These are phyloP conservation scores for Arthonia radiata DNA, from an alignment of 495 filamentous ascomycete genomes.

Conservation along the genomic window DNA sequence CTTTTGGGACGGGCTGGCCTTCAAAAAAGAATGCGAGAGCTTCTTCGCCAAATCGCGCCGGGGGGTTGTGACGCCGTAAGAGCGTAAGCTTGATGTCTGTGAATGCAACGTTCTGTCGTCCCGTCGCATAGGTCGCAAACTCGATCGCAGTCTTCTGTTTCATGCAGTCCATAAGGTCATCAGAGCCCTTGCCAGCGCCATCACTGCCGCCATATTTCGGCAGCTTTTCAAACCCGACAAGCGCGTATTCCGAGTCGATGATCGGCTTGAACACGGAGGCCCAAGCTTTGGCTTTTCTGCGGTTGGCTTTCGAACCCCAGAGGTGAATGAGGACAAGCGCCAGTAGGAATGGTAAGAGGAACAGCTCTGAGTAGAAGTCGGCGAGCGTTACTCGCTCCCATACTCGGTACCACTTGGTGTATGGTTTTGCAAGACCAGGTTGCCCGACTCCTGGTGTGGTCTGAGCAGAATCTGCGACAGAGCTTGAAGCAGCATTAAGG, in stretches of 20 bases:
- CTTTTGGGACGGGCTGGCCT: constrained; percentile 36
- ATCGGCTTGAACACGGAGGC: constrained; percentile 43
- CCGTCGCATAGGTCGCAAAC: constrained; percentile 75
- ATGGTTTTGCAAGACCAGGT: constrained; percentile 22
- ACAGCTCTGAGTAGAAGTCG: constrained; percentile 72
- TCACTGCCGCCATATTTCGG: constrained; percentile 19
- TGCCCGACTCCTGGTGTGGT: constrained; percentile 15
- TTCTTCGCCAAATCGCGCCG: constrained; percentile 41
- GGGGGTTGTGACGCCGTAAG: constrained; percentile 72
- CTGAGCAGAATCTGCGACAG: constrained; percentile 21
- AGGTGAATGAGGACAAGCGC: constrained; percentile 55
- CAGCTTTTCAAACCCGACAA: constrained; percentile 45
- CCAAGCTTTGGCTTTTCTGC: constrained; percentile 57
- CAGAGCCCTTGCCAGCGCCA: constrained; percentile 13
- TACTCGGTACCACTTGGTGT: constrained; percentile 89
- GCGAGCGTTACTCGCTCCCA: constrained; percentile 61
- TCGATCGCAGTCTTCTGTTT: constrained; percentile 68
- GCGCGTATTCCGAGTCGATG: constrained; percentile 59
- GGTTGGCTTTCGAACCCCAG: constrained; percentile 62
- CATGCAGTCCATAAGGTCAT: constrained; percentile 31
- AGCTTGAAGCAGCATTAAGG: constrained; percentile 11
- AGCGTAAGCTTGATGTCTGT: constrained; percentile 63
- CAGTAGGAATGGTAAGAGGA: constrained; percentile 50
- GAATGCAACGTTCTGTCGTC: constrained; percentile 80
- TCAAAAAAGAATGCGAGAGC: constrained; percentile 57